Base-by-base conservation (phyloP, 495 filamentous ascomycete genomes). In the Xylaria curta region DNA sequence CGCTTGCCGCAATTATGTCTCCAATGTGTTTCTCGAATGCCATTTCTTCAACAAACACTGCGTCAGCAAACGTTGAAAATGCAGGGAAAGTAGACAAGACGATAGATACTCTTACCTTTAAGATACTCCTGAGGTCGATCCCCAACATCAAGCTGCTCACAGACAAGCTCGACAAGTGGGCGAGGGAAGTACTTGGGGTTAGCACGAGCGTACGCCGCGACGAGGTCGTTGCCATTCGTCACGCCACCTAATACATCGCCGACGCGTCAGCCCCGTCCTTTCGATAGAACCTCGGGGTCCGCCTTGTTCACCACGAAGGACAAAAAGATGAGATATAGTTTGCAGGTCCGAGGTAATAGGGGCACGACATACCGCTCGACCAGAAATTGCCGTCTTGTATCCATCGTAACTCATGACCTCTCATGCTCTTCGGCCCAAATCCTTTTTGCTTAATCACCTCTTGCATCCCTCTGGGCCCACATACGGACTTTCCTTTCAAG, bases 211-310 rank as follows among this genome's bases (percentile, higher is more conserved):
- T 89, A 91, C 31, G 83, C 84, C 10, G 86, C 81, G 9, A 89
- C 85, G 56, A 91, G 81, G 72, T 91, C 89, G 73, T 89, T 87
- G 9, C 89, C 88, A 72, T 90, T 91, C 31, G 89, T 91, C 31
- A 91, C 82, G 54, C 87, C 88, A 10, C 88, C 88, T 90, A 54
- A 70, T 54, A 13, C n/a, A 51, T 54, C 15, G 24, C 66, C 31
- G 13, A 21, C 58, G 51, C 33, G 42, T 67, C 54, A 76, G 68
- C 47, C 21, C 33, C 2, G 26, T 12, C 7, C 42, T n/a, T 33
- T 9, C 7, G 12, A 26, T 26, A 26, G 21, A 26, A 8, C 26
- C 36, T 44, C 12, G 59, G n/a, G 19, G 7, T 40, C 31, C 38
- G 15, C 21, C 21, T 21, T 21, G 13, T 24, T 53, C 49, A 17